Conservation (phyloP, 176 grass and related monocot species). For the Hordeum marinum region DNA sequence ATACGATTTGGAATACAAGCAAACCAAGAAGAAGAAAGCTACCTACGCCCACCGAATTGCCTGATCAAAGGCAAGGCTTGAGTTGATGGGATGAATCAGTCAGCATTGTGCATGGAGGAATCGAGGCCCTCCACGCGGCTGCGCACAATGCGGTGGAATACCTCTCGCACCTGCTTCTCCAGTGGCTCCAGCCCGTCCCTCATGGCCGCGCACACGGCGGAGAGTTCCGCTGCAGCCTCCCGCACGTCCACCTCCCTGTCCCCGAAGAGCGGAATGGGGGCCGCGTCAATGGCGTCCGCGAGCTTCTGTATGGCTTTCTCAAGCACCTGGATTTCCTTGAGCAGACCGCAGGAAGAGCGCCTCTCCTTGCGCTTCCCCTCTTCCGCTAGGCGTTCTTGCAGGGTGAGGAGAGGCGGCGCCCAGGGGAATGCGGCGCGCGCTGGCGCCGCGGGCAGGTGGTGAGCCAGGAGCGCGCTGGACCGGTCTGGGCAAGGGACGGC, state of each 20-base stretch:
- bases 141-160: conserved; percentile 87
- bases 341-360: conserved; percentile 56
- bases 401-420: conserved; percentile 65
- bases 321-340: conserved; percentile 70
- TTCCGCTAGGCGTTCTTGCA: conserved; percentile 78
- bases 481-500: conserved; percentile 93
- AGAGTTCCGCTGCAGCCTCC: conserved; percentile 54
- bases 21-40: conserved; percentile 39
- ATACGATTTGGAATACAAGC: conserved; percentile 8
- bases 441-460: conserved; percentile 48
- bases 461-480: conserved; percentile 47
- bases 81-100: conserved; percentile 42
- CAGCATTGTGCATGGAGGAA: conserved; percentile 57
- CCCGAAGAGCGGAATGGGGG: conserved; percentile 50
- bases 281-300: conserved; percentile 51
- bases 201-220: conserved; percentile 48
- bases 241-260: conserved; percentile 63
- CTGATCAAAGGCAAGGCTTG: neutral
- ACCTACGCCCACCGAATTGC: conserved; percentile 38
- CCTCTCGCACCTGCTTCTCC: conserved; percentile 78
- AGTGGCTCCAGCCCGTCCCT: conserved; percentile 77
- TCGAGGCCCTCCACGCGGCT: conserved; percentile 92
- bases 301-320: conserved; percentile 67
- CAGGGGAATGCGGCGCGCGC: conserved; percentile 59
- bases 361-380: conserved; percentile 90